Evolutionary conservation across 345 rosid genomes (phyloP), one percentile per base, ranked within the genome.

Genomic region (Excoecaria agallocha): DNA sequence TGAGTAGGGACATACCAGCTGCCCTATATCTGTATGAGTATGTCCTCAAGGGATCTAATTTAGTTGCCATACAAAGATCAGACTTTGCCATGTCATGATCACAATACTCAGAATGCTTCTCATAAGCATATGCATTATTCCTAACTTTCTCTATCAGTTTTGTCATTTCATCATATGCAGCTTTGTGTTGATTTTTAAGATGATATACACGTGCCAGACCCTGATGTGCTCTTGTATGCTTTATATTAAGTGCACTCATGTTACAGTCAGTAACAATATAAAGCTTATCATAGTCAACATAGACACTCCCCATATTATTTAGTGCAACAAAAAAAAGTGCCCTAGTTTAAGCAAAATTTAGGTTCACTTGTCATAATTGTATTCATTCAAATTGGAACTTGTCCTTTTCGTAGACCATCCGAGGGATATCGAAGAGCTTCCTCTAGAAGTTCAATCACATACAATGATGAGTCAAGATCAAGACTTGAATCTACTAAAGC

Each of bases 371-470:
- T 51, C n/a, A n/a, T n/a, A n/a, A n/a, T n/a, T n/a, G n/a, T n/a
- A n/a, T n/a, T n/a, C n/a, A n/a, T n/a, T n/a, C 64, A 45, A 51
- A n/a, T 38, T 43, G 68, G 30, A 62, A 93, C 99, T 82, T 95
- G 98, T 79, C 99, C 99, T 85, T 95, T 95, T 9, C 97, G 90
- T 20, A 95, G 97, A 30, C 97, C 98, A 79, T 95, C 99, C 15
- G 97, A 95, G 61, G 99, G 98, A 77, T 98, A 95, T 54, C 84
- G 88, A 65, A 91, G 92, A 73, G 99, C 99, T 79, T 95, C 98
- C 75, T 90, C 93, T 7, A 91, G 84, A 81, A 95, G 90, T 74
- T 95, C 80, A 37, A 89, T 85, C 41, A 95, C 98, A 73, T 85
- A 85, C 22, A 50, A 72, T 30, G 93, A 88, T 20, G 97, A 88